These are phyloP conservation scores for Dendrocalamus latiflorus DNA, from an alignment of 202 grass and related monocot species.

Conservation along the genomic window DNA sequence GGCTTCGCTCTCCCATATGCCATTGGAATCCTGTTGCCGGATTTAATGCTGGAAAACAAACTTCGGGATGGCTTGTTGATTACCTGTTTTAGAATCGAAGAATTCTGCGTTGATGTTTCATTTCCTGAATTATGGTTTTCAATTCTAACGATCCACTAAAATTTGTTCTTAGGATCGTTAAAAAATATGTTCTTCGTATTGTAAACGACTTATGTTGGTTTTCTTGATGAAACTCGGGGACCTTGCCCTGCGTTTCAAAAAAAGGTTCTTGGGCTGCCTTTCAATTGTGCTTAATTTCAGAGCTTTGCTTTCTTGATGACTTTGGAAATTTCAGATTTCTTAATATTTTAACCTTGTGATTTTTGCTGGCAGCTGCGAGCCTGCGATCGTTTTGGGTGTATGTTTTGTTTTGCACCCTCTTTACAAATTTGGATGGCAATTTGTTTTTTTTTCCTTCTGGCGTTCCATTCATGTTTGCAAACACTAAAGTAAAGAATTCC, in stretches of 20 bases:
- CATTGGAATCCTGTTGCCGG: background rate
- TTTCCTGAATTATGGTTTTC: background rate
- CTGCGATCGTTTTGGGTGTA: background rate
- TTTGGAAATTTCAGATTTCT: background rate
- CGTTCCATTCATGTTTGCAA: background rate
- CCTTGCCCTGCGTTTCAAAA: no score
- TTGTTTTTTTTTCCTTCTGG: background rate
- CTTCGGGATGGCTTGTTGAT: background rate
- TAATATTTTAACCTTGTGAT: background rate
- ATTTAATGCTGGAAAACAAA: background rate
- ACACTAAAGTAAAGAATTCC: background rate
- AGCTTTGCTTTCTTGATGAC: background rate
- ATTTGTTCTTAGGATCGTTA: background rate
- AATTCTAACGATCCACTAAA: background rate
- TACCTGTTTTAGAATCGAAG: background rate
- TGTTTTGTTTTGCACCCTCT: background rate
- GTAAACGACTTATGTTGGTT: no score
- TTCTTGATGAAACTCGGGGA: no score
- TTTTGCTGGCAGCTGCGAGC: background rate
- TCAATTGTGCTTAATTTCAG: background rate
- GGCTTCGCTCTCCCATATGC: background rate
- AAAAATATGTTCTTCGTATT: no score
- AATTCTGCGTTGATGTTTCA: background rate
- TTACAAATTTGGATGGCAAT: background rate
- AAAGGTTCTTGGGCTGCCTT: background rate